Conservation (phyloP, 2,329 filamentous ascomycete species). For the Trichoderma sp. region DNA sequence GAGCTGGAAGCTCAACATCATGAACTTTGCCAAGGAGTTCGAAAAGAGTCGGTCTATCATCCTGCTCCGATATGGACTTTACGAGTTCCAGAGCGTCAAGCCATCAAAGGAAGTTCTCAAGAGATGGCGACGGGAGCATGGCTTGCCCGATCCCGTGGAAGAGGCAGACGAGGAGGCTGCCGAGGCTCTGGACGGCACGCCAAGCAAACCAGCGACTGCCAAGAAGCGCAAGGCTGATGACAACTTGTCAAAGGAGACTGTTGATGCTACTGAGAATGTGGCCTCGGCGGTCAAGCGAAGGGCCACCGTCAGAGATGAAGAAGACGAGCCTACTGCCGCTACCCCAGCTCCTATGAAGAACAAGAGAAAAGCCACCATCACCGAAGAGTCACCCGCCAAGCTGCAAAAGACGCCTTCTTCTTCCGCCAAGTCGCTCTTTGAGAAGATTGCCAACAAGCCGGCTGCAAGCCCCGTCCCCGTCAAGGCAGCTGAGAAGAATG, state of each 20-base stretch:
- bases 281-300: slow-evolving; percentile 50
- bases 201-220: slow-evolving; percentile 34
- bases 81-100: slow-evolving; percentile 62
- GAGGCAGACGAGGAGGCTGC: slow-evolving; percentile 23
- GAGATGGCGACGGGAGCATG: slow-evolving; percentile 57
- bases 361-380: slow-evolving; percentile 51
- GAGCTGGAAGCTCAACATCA: slow-evolving; percentile 61
- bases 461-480: slow-evolving; percentile 34
- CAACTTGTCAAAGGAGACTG: slow-evolving; percentile 42
- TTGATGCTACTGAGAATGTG: slow-evolving; percentile 35
- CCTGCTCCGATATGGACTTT: slow-evolving; percentile 59
- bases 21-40: slow-evolving; percentile 63
- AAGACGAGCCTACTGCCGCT: slow-evolving; percentile 32
- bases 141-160: slow-evolving; percentile 51
- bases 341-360: slow-evolving; percentile 42
- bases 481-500: slow-evolving; percentile 27
- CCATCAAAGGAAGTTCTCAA: slow-evolving; percentile 57
- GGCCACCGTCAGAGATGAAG: slow-evolving; percentile 40
- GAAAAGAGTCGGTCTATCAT: slow-evolving; percentile 63
- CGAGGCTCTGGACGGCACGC: slow-evolving; percentile 6
- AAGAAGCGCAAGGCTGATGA: slow-evolving; percentile 60
- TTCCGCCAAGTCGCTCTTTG: slow-evolving; percentile 55
- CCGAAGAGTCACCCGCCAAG: slow-evolving; percentile 49
- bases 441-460: slow-evolving; percentile 55
- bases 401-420: slow-evolving; percentile 52